Conservation (phyloP, 768 basidiomycete genomes). For the Sporobolomyces phaffii region DNA sequence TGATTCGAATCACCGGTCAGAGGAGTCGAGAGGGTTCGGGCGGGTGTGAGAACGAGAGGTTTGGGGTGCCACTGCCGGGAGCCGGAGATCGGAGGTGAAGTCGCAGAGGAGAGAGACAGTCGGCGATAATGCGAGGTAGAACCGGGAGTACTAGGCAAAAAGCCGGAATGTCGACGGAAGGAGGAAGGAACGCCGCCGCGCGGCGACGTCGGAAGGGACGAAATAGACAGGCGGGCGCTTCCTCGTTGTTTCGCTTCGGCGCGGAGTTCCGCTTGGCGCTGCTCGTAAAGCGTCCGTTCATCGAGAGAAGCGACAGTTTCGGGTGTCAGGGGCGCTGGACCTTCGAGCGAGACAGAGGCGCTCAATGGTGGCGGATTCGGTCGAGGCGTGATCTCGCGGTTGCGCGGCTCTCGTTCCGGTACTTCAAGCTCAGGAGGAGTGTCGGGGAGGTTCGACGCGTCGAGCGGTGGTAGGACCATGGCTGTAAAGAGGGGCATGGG, state of each 20-base stretch:
- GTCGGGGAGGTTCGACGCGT: neutral
- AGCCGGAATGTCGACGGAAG: neutral
- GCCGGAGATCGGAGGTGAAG: neutral
- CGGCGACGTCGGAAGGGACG: neutral
- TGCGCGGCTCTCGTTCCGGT: neutral
- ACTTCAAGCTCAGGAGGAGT: conserved; percentile 9
- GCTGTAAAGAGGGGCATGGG: neutral
- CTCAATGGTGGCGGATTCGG: neutral
- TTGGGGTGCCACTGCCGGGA: conserved; percentile 7
- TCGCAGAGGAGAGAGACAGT: neutral
- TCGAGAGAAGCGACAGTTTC: conserved; percentile 2
- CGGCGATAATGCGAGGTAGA: neutral
- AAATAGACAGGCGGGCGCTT: neutral
- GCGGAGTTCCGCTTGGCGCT: neutral
- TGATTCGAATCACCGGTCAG: neutral
- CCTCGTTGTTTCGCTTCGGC: neutral
- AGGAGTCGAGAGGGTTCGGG: conserved; percentile 14
- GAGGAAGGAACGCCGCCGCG: too few species aligned
- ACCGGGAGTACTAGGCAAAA: neutral
- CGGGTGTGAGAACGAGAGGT: conserved; percentile 31
- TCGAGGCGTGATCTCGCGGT: neutral
- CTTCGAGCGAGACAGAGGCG: neutral
- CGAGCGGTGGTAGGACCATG: neutral
- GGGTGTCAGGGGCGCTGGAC: neutral
- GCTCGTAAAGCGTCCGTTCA: conserved; percentile 9